Base-by-base conservation (phyloP, 176 grass and related monocot species). In the Oryza punctata region DNA sequence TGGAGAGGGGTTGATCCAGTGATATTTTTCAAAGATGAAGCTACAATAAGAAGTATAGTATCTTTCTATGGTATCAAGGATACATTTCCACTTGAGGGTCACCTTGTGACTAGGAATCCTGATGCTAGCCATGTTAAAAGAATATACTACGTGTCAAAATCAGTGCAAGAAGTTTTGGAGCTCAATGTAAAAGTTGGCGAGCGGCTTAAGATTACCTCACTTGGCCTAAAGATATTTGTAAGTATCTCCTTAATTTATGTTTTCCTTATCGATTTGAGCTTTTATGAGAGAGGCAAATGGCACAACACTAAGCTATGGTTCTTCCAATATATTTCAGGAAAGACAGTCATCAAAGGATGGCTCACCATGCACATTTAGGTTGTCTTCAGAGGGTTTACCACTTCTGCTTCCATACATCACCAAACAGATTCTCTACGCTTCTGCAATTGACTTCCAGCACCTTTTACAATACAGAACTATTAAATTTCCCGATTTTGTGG, bases 181-280 rank as follows among this genome's bases (percentile, higher is more conserved):
- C 89, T 95, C 46, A 98, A 98, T 81, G 27, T 92, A 70, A 92
- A 94, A 90, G 78, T 94, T 30, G 96, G 96, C 4, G 82, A 92
- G 81, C 71, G 93, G 24, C 89, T 98, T 49, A 98, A 98, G 75
- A 92, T 98, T 49, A 94, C 96, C 7, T 98, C 96, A 71, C 87
- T 98, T 46, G 96, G 96, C 38, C 87, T 98, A 75, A 96, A 98
- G 73, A 92, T 98, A 79, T 98, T 98, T 87, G 96, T 98, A 96
- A 86, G 96, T 90, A 37, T 65, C 35, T 9, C 68, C 63, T 85
- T 64, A 47, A 67, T 57, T 10, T 72, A 6, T 87, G 28, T 24
- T 83, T 21, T 57, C 19, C 67, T 77, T 12, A 70, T 25, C 29
- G 11, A 63, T 63, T 63, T 26, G 15, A 71, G 40, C 6, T 76